These are phyloP conservation scores for Elsinoe ampelina DNA, from an alignment of 2,329 filamentous ascomycete species.

Conservation along the genomic window DNA sequence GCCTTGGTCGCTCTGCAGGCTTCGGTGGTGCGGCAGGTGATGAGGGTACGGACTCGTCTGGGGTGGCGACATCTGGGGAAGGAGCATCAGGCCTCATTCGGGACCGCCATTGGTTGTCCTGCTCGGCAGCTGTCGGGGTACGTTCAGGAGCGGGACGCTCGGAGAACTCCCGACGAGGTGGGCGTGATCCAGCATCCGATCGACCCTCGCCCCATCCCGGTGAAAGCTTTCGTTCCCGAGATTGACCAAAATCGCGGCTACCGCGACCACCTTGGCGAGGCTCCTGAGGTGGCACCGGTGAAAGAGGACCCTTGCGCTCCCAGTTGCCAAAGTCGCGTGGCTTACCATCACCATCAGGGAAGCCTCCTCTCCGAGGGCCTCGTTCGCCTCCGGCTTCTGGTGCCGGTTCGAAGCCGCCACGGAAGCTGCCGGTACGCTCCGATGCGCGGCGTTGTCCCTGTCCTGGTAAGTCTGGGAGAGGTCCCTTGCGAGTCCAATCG, in stretches of 20 bases:
- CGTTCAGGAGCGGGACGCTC: slow-evolving; percentile 60
- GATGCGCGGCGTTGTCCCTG: slow-evolving; percentile 46
- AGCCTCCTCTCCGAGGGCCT: slow-evolving; percentile 56
- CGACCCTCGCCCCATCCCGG: slow-evolving; percentile 57
- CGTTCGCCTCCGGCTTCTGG: slow-evolving; percentile 53
- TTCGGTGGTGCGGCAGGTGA: slow-evolving; percentile 56
- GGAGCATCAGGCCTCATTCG: slow-evolving; percentile 78
- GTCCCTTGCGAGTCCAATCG: slow-evolving; percentile 90
- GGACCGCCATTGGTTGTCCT: slow-evolving; percentile 85
- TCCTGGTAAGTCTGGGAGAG: slow-evolving; percentile 63
- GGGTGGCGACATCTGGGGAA: slow-evolving; percentile 53
- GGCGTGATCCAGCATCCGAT: slow-evolving; percentile 67
- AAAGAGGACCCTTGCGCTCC: slow-evolving; percentile 89
- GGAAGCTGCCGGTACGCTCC: slow-evolving; percentile 38
- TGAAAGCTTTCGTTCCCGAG: slow-evolving; percentile 42
- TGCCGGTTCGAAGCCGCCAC: slow-evolving; percentile 33
- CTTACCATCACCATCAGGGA: slow-evolving; percentile 62
- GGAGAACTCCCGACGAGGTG: slow-evolving; percentile 67
- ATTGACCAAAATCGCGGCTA: slow-evolving; percentile 51
- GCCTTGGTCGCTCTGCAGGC: slow-evolving; percentile 60
- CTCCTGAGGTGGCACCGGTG: slow-evolving; percentile 49
- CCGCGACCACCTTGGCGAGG: slow-evolving; percentile 46
- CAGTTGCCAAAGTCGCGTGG: slow-evolving; percentile 76
- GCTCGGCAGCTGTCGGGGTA: slow-evolving; percentile 75
- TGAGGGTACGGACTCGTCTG: slow-evolving; percentile 66